Percentiles rank a stretch among this genome's conserved stretches.
These are phyloP conservation scores for Saitoella complicata DNA, from an alignment of 805 yeast species.

Conservation along the genomic window DNA sequence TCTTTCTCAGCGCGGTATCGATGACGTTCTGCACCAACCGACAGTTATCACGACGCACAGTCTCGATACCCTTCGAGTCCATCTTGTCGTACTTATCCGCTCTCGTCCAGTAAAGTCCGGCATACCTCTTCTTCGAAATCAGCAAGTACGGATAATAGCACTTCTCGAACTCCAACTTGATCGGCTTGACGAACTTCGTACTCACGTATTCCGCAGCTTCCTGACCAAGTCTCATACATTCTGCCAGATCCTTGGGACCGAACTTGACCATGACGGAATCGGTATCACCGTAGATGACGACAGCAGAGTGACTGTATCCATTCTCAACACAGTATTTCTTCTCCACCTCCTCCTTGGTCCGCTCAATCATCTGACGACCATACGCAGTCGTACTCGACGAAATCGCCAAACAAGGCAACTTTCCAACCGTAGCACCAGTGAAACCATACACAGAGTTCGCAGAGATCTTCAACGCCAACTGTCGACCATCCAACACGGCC, in stretches of 20 bases:
- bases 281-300: constrained; percentile 94
- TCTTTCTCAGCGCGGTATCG: constrained; percentile 71
- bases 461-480: constrained; percentile 84
- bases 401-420: constrained; percentile 88
- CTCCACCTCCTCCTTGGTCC: constrained; percentile 75
- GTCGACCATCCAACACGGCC: constrained; percentile 93
- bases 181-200: constrained; percentile 60
- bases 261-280: constrained; percentile 99
- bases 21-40: constrained; percentile 86
- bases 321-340: constrained; percentile 60
- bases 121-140: constrained; percentile 92
- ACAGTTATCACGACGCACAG: constrained; percentile 96
- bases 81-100: constrained; percentile 86
- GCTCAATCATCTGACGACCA: constrained; percentile 94
- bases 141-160: constrained; percentile 87
- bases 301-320: constrained; percentile 71
- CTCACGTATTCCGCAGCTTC: constrained; percentile 90
- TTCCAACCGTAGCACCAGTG: constrained; percentile 97
- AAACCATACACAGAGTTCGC: constrained; percentile 98
- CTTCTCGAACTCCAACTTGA: constrained; percentile 89
- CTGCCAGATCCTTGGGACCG: constrained; percentile 63
- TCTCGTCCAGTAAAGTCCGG: constrained; percentile 91
- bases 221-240: constrained; percentile 81
- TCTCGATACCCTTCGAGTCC: constrained; percentile 97
- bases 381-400: constrained; percentile 91